These are phyloP conservation scores for Colletotrichum sp. DNA, from an alignment of 2,329 filamentous ascomycete genomes.

Conservation along the genomic window DNA sequence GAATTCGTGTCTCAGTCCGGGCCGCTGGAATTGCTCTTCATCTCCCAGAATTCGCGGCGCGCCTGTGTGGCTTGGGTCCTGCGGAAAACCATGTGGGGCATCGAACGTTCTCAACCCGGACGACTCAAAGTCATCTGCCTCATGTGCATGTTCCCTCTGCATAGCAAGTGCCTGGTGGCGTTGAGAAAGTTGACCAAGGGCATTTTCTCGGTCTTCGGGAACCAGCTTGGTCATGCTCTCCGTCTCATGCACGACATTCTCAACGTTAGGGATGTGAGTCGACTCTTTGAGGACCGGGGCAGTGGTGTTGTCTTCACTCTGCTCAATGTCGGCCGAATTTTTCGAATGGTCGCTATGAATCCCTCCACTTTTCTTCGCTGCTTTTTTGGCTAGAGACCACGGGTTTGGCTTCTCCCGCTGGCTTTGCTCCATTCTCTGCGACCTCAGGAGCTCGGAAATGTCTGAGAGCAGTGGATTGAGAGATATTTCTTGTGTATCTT, in stretches of 20 bases:
- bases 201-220: background rate
- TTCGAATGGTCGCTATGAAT: background rate
- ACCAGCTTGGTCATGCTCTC: background rate
- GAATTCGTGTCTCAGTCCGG: background rate
- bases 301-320: background rate
- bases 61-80: background rate
- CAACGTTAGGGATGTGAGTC: background rate
- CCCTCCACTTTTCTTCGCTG: background rate
- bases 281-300: background rate
- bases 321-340: background rate
- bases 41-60: background rate
- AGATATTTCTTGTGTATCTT: background rate
- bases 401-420: conserved; percentile 10
- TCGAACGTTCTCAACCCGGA: background rate
- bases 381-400: conserved; percentile 11
- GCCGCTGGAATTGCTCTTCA: background rate
- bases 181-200: background rate
- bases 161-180: background rate
- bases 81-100: background rate
- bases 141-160: background rate
- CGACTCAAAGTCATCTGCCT: background rate
- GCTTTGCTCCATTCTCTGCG: background rate
- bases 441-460: background rate
- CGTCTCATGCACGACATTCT: background rate
- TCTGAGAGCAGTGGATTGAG: background rate